phyloP scores from a whole-genome alignment of 139 green algal genomes.

The Desmodesmus armatus region DNA sequence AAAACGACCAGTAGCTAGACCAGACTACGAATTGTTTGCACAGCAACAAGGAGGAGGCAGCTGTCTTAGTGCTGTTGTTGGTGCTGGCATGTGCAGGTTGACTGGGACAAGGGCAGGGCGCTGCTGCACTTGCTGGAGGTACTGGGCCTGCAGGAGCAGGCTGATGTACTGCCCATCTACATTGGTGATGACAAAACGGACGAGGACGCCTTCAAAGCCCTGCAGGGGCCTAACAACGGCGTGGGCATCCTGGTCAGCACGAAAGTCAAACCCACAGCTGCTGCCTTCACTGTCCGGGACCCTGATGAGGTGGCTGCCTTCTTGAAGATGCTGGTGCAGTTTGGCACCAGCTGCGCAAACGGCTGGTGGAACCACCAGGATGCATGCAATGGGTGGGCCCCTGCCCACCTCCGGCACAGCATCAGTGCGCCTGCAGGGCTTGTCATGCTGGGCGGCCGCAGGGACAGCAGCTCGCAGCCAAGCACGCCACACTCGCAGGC shows the following conservation, averaged over 20 bases:
- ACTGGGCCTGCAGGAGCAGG: slow-evolving; percentile 70
- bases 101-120: slow-evolving; percentile 98
- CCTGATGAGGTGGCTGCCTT: slow-evolving; percentile 77
- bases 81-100: slow-evolving; percentile 63
- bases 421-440: slow-evolving; percentile 30
- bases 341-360: slow-evolving; percentile 48
- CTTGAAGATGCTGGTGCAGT: slow-evolving; percentile 61
- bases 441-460: neutral
- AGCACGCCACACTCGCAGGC: neutral
- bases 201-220: slow-evolving; percentile 94
- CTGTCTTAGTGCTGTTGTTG: neutral
- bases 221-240: slow-evolving; percentile 57
- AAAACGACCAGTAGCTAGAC: no score
- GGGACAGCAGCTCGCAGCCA: neutral
- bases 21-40: no score
- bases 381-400: slow-evolving; percentile 49
- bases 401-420: slow-evolving; percentile 35
- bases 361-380: slow-evolving; percentile 50
- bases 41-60: no score
- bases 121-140: slow-evolving; percentile 90
- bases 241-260: slow-evolving; percentile 88
- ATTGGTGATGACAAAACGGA: slow-evolving; percentile 98
- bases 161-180: slow-evolving; percentile 90
- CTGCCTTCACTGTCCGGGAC: slow-evolving; percentile 78
- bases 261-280: slow-evolving; percentile 83